A percentile compares a stretch with the other conserved stretches of the same genome.
Evolutionary conservation across 2,329 filamentous ascomycete genomes (phyloP).

Genomic region (Westerdykella aurantiaca): DNA sequence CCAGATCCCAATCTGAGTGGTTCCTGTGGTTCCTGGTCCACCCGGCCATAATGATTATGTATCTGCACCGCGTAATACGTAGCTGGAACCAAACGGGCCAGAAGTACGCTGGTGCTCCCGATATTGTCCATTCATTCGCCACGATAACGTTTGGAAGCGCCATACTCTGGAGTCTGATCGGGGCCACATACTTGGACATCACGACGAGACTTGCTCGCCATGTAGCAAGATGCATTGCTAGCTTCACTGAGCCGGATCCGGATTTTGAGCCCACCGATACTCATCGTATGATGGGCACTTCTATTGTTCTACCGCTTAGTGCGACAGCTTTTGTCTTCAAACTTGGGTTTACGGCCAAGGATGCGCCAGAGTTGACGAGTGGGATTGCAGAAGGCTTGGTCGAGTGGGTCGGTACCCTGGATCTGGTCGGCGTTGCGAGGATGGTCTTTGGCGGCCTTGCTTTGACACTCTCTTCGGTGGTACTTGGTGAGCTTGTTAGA

Average conservation of each 20-base stretch:
- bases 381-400: constrained; percentile 41
- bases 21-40: constrained; percentile 23
- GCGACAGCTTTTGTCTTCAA: constrained; percentile 74
- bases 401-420: constrained; percentile 41
- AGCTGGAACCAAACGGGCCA: constrained; percentile 97
- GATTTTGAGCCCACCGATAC: constrained; percentile 19
- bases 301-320: constrained; percentile 39
- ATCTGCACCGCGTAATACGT: constrained; percentile 60
- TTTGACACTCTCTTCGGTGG: constrained; percentile 24
- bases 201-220: constrained; percentile 41
- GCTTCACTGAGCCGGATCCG: constrained; percentile 12
- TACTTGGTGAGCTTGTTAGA: constrained; percentile 24
- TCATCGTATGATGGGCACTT: constrained; percentile 25
- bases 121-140: constrained; percentile 72
- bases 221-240: constrained; percentile 23
- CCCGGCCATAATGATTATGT: constrained; percentile 47
- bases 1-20: constrained; percentile 24
- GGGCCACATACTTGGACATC: constrained; percentile 61
- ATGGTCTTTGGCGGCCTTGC: constrained; percentile 37
- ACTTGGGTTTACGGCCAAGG: constrained; percentile 76
- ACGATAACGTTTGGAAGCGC: constrained; percentile 42
- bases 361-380: constrained; percentile 70
- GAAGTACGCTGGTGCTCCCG: constrained; percentile 85
- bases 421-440: constrained; percentile 24
- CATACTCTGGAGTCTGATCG: constrained; percentile 69